Percentiles rank a stretch among this genome's conserved stretches.
Conservation (phyloP, 139 green algal genomes). For the Tetradesmus obliquus region DNA sequence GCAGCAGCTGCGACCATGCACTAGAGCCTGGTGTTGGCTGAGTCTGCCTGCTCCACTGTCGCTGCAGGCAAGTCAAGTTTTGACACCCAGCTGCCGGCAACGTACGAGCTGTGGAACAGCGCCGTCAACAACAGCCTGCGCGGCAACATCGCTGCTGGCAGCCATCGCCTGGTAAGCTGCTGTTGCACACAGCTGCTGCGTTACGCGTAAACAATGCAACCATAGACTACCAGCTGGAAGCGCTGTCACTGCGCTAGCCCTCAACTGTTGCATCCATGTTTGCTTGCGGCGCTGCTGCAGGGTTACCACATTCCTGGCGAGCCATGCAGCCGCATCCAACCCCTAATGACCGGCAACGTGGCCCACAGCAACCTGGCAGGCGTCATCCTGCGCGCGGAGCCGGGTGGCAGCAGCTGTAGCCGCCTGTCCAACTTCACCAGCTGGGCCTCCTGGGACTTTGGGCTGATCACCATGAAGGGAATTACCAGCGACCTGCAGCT, state of each 20-base stretch:
- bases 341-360: slow-evolving; percentile 51
- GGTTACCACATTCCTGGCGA: slow-evolving; percentile 49
- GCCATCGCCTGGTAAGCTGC: slow-evolving; percentile 47
- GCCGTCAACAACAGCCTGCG: slow-evolving; percentile 49
- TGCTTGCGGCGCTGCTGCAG: background rate
- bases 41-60: background rate
- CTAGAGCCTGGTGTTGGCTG: background rate
- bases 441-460: slow-evolving; percentile 73
- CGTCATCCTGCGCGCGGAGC: slow-evolving; percentile 27
- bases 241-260: no score
- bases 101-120: slow-evolving; percentile 33
- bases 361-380: slow-evolving; percentile 52
- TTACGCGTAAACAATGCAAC: no score
- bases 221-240: no score
- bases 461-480: slow-evolving; percentile 62
- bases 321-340: slow-evolving; percentile 15
- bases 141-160: slow-evolving; percentile 64
- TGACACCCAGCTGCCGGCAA: slow-evolving; percentile 26
- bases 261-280: background rate
- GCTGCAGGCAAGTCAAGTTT: slow-evolving; percentile 30
- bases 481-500: slow-evolving; percentile 52
- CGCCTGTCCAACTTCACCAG: slow-evolving; percentile 57
- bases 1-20: no score
- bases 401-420: slow-evolving; percentile 45
- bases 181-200: background rate